Conservation (phyloP, 1,284 basidiomycete species). For the Puccinia triticina region DNA sequence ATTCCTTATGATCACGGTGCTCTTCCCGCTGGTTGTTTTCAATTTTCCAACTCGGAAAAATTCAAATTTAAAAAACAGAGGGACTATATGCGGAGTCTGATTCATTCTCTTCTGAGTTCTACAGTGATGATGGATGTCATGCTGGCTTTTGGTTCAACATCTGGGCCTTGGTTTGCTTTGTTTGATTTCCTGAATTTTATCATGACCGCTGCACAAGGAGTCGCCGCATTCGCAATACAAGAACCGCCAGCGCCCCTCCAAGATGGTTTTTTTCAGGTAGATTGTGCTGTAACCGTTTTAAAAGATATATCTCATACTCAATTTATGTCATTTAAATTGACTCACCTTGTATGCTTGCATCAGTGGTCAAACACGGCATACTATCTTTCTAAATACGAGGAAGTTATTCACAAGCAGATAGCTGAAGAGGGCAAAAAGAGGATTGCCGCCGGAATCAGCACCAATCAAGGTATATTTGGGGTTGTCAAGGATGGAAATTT, state of each 20-base stretch:
- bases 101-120: not conserved
- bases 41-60: not conserved
- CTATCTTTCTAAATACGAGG: conserved; percentile 37
- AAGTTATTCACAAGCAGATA: conserved; percentile 24
- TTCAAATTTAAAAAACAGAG: not conserved
- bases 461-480: conserved; percentile 43
- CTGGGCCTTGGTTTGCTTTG: conserved; percentile 9
- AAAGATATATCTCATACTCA: not conserved
- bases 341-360: not conserved
- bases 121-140: conserved; percentile 42
- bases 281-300: not conserved
- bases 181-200: conserved; percentile 27
- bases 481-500: conserved; percentile 31
- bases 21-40: not conserved
- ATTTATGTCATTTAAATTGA: not conserved
- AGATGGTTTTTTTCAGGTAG: conserved; percentile 48
- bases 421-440: conserved; percentile 11
- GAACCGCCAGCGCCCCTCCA: conserved; percentile 42
- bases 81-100: not conserved
- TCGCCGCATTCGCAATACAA: conserved; percentile 10
- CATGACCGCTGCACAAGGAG: conserved; percentile 31
- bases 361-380: conserved; percentile 45
- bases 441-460: conserved; percentile 21
- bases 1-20: not conserved
- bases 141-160: conserved; percentile 28